Evolutionary conservation across 2,329 filamentous ascomycete genomes (phyloP), one percentile per base, ranked within the genome.

Genomic region (Apiospora pterosperma): DNA sequence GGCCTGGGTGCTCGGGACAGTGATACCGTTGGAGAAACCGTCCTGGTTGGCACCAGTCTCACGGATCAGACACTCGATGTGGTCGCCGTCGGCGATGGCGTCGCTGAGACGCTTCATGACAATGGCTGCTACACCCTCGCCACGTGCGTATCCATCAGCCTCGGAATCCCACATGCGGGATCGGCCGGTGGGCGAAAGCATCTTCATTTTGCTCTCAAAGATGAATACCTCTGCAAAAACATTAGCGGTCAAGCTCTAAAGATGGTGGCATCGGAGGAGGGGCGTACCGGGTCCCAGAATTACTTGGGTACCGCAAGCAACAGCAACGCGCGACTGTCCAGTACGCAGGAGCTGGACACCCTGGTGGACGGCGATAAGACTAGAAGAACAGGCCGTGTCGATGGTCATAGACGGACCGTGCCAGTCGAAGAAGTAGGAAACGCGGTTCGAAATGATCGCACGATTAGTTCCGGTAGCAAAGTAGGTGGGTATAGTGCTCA

Each of bases 91-190:
- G 4, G 75, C 74, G 6, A 89, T 66, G 1, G 87, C 87, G 41
- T 77, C 78, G 38, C 78, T 80, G n/a, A 82, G 73, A 0, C 77
- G 78, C 72, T 88, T 88, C 19, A 88, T 69, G 5, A 87, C 71
- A 3, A 88, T 55, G 8, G 80, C 77, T 0, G 78, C 82, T 10
- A 83, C 72, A 2, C 85, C 86, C 69, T 88, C 86, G 14, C 85
- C 86, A 39, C 59, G 36, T 2, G 59, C 59, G n/a, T 61, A 61
- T 0, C 59, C 59, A n/a, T 61, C 25, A 5, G 59, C 59, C 0
- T 39, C 36, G 14, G n/a, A 2, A 5, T 61, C 36, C 59, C 59
- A 61, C 59, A 61, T 61, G 21, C 36, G 21, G 7, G 10, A 14
- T 1, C 36, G 34, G 1, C 59, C 59, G 4, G 21, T 25, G 14